phyloP scores from a whole-genome alignment of 495 filamentous ascomycete genomes.

The Hyaloscypha bicolor region DNA sequence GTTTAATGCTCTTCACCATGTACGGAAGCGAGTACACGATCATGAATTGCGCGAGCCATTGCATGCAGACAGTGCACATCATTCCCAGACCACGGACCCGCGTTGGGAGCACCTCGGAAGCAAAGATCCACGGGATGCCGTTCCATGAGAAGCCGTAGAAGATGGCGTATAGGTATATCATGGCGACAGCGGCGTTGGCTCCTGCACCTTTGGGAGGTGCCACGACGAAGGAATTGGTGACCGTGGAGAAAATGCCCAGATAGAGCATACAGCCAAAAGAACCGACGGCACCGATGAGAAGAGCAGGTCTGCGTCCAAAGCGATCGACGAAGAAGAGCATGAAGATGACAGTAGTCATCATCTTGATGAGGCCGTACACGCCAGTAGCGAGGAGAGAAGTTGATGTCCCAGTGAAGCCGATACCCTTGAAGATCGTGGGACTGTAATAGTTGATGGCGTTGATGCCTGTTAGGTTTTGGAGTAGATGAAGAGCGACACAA shows the following conservation, averaged over 20 bases:
- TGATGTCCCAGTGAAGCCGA: conserved; percentile 49
- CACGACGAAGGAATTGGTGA: conserved; percentile 35
- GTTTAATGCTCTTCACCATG: conserved; percentile 45
- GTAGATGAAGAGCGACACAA: conserved; percentile 35
- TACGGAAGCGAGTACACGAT: conserved; percentile 41
- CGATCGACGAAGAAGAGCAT: conserved; percentile 55
- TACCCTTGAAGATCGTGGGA: conserved; percentile 50
- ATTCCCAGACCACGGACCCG: conserved; percentile 38
- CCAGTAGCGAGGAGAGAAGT: conserved; percentile 51
- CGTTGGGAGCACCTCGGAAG: neutral
- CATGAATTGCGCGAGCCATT: conserved; percentile 42
- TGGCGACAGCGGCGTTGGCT: conserved; percentile 41
- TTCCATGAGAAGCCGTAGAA: conserved; percentile 54
- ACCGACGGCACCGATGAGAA: conserved; percentile 52
- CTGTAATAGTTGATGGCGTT: conserved; percentile 57
- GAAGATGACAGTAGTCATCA: conserved; percentile 32
- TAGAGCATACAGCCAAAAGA: conserved; percentile 60
- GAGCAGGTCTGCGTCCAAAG: conserved; percentile 41
- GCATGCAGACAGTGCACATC: conserved; percentile 32
- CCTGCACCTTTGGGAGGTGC: conserved; percentile 36
- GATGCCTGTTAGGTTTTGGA: conserved; percentile 38
- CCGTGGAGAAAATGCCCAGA: conserved; percentile 53
- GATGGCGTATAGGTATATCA: conserved; percentile 54
- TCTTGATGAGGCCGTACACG: conserved; percentile 49
- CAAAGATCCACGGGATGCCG: conserved; percentile 59